Evolutionary conservation across 805 yeast genomes (phyloP).

Genomic region (Ogataea naganishii): DNA sequence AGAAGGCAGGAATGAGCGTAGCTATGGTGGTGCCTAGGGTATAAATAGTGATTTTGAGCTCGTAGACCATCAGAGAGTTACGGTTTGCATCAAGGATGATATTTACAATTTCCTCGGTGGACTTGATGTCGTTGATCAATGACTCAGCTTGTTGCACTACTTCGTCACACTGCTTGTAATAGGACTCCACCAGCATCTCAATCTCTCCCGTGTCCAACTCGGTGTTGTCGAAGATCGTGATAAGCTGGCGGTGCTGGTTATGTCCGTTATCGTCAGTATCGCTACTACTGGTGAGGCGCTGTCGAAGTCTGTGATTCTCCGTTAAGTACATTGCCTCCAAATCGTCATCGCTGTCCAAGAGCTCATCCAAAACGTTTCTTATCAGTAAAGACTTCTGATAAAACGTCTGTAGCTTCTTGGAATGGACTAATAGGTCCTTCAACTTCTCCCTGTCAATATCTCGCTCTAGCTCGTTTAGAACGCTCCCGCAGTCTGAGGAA

Average conservation of each 20-base stretch:
- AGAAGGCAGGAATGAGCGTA: slow-evolving; percentile 77
- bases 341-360: slow-evolving; percentile 83
- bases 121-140: slow-evolving; percentile 70
- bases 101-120: slow-evolving; percentile 89
- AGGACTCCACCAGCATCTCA: slow-evolving; percentile 82
- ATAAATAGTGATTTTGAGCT: slow-evolving; percentile 72
- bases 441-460: slow-evolving; percentile 71
- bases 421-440: slow-evolving; percentile 62
- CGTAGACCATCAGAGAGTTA: slow-evolving; percentile 81
- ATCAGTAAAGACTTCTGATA: slow-evolving; percentile 71
- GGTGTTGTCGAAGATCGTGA: slow-evolving; percentile 3
- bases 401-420: slow-evolving; percentile 63
- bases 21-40: slow-evolving; percentile 84
- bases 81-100: slow-evolving; percentile 87
- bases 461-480: slow-evolving; percentile 65
- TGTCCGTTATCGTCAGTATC: slow-evolving; percentile 7
- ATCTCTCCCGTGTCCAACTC: slow-evolving; percentile 47
- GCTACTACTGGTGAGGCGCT: slow-evolving; percentile 9
- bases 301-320: slow-evolving; percentile 20
- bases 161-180: slow-evolving; percentile 88
- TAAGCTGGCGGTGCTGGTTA: slow-evolving; percentile 1
- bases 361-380: slow-evolving; percentile 73
- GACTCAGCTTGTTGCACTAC: slow-evolving; percentile 87
- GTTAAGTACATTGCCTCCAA: slow-evolving; percentile 71
- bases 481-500: slow-evolving; percentile 46